phyloP scores from a whole-genome alignment of 176 grass and related monocot species.

The Cenchrus fungigraminus region DNA sequence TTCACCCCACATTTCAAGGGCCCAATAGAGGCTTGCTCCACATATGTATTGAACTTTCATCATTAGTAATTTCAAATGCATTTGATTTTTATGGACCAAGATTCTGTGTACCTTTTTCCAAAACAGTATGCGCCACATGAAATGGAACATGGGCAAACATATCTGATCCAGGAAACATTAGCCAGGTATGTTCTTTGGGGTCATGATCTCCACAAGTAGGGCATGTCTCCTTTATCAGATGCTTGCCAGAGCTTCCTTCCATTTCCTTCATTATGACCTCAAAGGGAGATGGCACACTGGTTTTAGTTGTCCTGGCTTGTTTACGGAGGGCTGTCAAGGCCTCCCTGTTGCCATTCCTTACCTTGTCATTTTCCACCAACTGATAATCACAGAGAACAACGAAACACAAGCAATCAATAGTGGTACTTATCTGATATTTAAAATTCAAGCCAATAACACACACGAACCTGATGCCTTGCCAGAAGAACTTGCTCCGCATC shows the following conservation, averaged over 20 bases:
- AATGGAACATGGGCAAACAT: slow-evolving; percentile 81
- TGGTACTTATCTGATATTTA: not conserved
- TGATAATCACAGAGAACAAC: slow-evolving; percentile 29
- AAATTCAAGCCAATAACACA: not conserved
- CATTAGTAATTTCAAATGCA: too few relatives aligned
- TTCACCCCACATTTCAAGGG: not conserved
- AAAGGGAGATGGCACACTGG: slow-evolving; percentile 77
- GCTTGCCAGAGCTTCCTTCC: slow-evolving; percentile 59
- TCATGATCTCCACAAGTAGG: slow-evolving; percentile 73
- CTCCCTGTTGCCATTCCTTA: slow-evolving; percentile 78
- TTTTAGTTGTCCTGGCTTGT: slow-evolving; percentile 78
- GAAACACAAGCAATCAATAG: slow-evolving; percentile 4
- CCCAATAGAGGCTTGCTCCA: too few relatives aligned
- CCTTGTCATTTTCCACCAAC: slow-evolving; percentile 78
- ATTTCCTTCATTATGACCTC: slow-evolving; percentile 83
- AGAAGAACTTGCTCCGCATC: slow-evolving; percentile 86
- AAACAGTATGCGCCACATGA: slow-evolving; percentile 75
- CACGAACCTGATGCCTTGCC: slow-evolving; percentile 78
- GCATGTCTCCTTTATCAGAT: slow-evolving; percentile 82
- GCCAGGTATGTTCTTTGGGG: slow-evolving; percentile 72
- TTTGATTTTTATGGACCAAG: too few relatives aligned
- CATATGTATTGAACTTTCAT: too few relatives aligned
- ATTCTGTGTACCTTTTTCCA: slow-evolving; percentile 65
- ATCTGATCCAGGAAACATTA: slow-evolving; percentile 84
- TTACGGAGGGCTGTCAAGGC: slow-evolving; percentile 73